phyloP scores from a whole-genome alignment of 768 basidiomycete genomes.

The Terana coerulea region DNA sequence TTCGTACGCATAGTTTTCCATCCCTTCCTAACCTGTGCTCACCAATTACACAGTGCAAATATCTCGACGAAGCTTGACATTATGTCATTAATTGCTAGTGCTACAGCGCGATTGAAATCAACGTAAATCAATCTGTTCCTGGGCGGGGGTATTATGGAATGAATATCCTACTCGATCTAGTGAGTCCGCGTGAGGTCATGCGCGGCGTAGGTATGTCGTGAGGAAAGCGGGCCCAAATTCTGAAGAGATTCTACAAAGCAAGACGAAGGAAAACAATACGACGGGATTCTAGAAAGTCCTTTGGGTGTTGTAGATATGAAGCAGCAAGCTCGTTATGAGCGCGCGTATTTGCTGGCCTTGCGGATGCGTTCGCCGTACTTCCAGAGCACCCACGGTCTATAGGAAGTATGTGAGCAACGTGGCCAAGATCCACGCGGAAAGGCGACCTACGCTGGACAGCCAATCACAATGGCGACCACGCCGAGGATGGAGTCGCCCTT shows the following conservation, averaged over 20 bases:
- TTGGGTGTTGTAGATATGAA: too few relatives aligned
- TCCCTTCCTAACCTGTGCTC: background rate
- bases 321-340: background rate
- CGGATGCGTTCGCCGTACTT: slow-evolving; percentile 45
- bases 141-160: too few relatives aligned
- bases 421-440: slow-evolving; percentile 12
- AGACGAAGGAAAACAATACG: too few relatives aligned
- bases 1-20: slow-evolving; percentile 20
- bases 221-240: too few relatives aligned
- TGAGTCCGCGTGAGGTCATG: too few relatives aligned
- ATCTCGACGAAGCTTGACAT: slow-evolving; percentile 2
- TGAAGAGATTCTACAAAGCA: too few relatives aligned
- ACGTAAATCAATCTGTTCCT: too few relatives aligned
- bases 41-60: background rate
- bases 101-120: too few relatives aligned
- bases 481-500: slow-evolving; percentile 65
- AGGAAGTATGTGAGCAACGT: slow-evolving; percentile 22
- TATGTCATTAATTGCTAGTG: background rate
- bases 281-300: too few relatives aligned
- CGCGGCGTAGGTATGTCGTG: too few relatives aligned
- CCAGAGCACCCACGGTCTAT: slow-evolving; percentile 40
- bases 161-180: too few relatives aligned
- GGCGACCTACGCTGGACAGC: slow-evolving; percentile 49
- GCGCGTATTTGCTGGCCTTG: slow-evolving; percentile 16
- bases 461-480: slow-evolving; percentile 44